phyloP scores from a whole-genome alignment of 208 protist genomes.

The Trypanosoma avium region DNA sequence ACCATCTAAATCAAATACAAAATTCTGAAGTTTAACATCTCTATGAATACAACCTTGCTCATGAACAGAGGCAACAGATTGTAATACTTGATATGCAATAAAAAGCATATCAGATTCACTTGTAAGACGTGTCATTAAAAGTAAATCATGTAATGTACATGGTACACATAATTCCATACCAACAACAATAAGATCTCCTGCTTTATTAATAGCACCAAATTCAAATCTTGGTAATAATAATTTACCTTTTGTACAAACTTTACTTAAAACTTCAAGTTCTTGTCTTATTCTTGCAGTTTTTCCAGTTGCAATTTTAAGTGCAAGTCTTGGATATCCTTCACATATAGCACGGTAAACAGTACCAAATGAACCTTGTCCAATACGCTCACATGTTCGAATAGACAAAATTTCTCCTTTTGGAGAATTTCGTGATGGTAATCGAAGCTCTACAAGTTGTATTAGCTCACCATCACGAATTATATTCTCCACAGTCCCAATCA shows the following conservation, averaged over 20 bases:
- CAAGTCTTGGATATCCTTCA: constrained; percentile 65
- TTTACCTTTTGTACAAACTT: constrained; percentile 81
- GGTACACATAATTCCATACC: constrained; percentile 91
- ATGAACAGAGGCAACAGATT: constrained; percentile 91
- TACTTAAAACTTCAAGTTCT: constrained; percentile 81
- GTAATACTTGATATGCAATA: constrained; percentile 85
- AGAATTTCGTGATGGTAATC: constrained; percentile 54
- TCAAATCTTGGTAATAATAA: constrained; percentile 85
- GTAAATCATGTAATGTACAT: constrained; percentile 84
- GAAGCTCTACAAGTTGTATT: constrained; percentile 65
- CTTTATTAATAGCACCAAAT: constrained; percentile 86
- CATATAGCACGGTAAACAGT: constrained; percentile 83
- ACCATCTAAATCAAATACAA: constrained; percentile 87
- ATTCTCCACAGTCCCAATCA: constrained; percentile 76
- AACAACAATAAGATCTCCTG: constrained; percentile 73
- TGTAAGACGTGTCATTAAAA: constrained; percentile 74
- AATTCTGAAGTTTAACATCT: constrained; percentile 93
- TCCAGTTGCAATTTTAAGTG: constrained; percentile 85
- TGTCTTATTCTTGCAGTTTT: constrained; percentile 74
- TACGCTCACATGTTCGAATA: constrained; percentile 67
- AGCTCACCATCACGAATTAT: constrained; percentile 79
- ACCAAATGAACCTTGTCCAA: constrained; percentile 88
- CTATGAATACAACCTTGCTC: constrained; percentile 85
- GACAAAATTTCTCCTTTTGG: constrained; percentile 35
- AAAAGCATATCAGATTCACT: constrained; percentile 89